Evolutionary conservation across 495 filamentous ascomycete genomes (phyloP), one percentile per base, ranked within the genome.

Genomic region (Aspergillus carlsbadensis): DNA sequence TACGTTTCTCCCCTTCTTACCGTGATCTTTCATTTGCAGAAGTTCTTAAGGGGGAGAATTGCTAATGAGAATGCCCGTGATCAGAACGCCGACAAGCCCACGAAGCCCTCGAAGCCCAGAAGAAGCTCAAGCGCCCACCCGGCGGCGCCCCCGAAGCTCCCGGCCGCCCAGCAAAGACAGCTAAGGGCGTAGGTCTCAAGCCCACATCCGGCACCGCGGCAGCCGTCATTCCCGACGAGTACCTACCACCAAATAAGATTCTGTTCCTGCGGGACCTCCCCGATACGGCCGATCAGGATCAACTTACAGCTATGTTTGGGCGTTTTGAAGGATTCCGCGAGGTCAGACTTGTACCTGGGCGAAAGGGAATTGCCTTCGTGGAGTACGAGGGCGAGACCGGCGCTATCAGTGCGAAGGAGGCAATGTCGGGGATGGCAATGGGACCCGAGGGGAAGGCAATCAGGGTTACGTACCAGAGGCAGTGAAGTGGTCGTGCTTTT

Each of bases 211-310:
- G 84, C 15, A 78, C 83, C n/a, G 76, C 84, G 0, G 81, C 86
- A 21, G 80, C 87, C 17, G 88, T 95, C 44, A 84, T 98, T 14
- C 94, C 94, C 2, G 95, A 97, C 81, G 94, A 99, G 73, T 98
- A 95, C 68, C 83, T 98, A 0, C 94, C 92, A 3, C 93, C 95
- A 42, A 99, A 98, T 81, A 96, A 95, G 74, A 94, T 91, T 57
- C 81, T 99, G n/a, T 96, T 98, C 79, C 77, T 98, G 48, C 91
- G 92, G 72, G 91, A 96, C 63, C 66, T 99, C 43, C 93, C 95
- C 14, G 91, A 95, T 60, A 88, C 91, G 54, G 89, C 88, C 62
- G 87, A 87, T 71, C 83, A 88, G 67, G 92, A 94, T 48, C 81
- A 76, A 36, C 85, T 98, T 39, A 85, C 84, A 0, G 81, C 80